Percentiles rank a stretch among this genome's conserved stretches.
Conservation (phyloP, 1,284 basidiomycete genomes). For the Ceratobasidium sp. region DNA sequence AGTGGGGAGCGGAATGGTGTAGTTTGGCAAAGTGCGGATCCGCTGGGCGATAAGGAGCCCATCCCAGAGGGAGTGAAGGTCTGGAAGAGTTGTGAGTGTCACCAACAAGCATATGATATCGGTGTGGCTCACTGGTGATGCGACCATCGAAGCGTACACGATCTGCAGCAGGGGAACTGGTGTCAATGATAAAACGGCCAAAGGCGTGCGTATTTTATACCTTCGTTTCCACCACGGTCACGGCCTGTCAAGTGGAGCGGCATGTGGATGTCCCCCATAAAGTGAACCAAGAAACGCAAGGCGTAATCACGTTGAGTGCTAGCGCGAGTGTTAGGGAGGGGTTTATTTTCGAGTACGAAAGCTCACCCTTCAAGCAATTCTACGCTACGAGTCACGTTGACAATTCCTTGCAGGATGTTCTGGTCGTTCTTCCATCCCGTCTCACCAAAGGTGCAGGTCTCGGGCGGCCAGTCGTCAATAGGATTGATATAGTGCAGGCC, state of each 20-base stretch:
- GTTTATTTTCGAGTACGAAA: background rate
- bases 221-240: conserved; percentile 85
- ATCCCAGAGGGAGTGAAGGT: conserved; percentile 91
- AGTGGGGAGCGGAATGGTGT: conserved; percentile 75
- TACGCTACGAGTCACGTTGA: conserved; percentile 77
- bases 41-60: conserved; percentile 82
- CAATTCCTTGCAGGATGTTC: conserved; percentile 81
- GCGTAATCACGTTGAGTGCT: conserved; percentile 65
- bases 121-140: conserved; percentile 50
- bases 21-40: conserved; percentile 83
- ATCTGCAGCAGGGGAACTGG: conserved; percentile 48
- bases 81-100: conserved; percentile 58
- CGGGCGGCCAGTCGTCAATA: conserved; percentile 79
- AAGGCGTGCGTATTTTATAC: conserved; percentile 50
- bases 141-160: conserved; percentile 56
- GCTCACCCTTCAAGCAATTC: conserved; percentile 56
- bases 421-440: conserved; percentile 78
- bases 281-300: conserved; percentile 91
- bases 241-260: conserved; percentile 90
- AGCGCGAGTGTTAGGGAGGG: background rate
- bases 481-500: conserved; percentile 82
- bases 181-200: background rate
- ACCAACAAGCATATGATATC: conserved; percentile 4
- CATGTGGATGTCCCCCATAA: conserved; percentile 91
- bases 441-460: conserved; percentile 80